Evolutionary conservation across 306 rosid genomes (phyloP), one percentile per base, ranked within the genome.

Genomic region (Prunus padus): DNA sequence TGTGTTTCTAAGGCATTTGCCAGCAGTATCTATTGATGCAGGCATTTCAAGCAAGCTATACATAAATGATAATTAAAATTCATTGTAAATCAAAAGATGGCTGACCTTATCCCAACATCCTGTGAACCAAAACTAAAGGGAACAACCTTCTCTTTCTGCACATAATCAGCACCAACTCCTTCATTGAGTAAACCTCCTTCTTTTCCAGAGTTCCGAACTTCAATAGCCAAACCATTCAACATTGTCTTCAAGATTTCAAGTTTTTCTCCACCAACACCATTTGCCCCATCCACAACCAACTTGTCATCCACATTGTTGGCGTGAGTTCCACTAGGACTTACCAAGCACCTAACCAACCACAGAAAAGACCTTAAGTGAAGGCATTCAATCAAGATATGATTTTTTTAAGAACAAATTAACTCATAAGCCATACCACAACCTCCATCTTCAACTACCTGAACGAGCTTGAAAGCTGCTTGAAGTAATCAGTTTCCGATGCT

Each of bases 151-250:
- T 95, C 98, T 84, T 95, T 95, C 84, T 95, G 98, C 89, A 92
- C 98, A 79, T 82, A 92, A 89, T 92, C 98, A 69, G 98, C 98
- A 54, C 98, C 98, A 31, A 90, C 98, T 57, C 97, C 97, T 67
- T 95, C 97, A 77, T 95, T 95, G 63, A 92, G 86, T 33, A 90
- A 84, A 33, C 97, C 98, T 75, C 84, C 92, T 80, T 83, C 92
- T 72, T 85, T 86, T 76, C 96, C 83, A 44, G 87, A 77, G 78
- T 95, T 95, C 31, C 97, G 91, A 67, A 88, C 83, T 84, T 90
- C 96, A 85, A 92, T 80, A 73, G 76, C 79, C 86, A 89, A 72
- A 77, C 51, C 86, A 79, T 71, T 80, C 83, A 92, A 84, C 82
- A 77, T 80, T 15, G 81, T 86, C 83, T 77, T 80, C 62, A 92